These are phyloP conservation scores for Backusella psychrophila DNA, from an alignment of 192 early-diverging fungal species.

Conservation along the genomic window DNA sequence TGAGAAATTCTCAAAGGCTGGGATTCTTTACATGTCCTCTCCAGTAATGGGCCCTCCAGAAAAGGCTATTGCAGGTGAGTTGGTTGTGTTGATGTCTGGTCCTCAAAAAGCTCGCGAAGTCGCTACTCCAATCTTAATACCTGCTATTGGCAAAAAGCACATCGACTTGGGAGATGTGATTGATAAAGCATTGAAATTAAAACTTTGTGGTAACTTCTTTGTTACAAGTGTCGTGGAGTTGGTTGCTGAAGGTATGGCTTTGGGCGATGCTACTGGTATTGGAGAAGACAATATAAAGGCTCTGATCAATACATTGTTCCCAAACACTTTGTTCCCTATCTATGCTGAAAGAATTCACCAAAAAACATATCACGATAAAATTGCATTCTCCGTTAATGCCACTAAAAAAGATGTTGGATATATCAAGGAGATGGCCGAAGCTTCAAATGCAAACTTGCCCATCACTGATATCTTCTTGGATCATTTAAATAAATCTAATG, in stretches of 20 bases:
- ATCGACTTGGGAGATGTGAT: slow-evolving; percentile 53
- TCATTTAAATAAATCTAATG: background rate
- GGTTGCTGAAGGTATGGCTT: slow-evolving; percentile 60
- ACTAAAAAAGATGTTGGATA: slow-evolving; percentile 48
- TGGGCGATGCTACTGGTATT: slow-evolving; percentile 52
- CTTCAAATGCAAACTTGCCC: slow-evolving; percentile 34
- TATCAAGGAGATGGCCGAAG: slow-evolving; percentile 37
- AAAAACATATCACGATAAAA: slow-evolving; percentile 31
- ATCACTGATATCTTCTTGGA: slow-evolving; percentile 30
- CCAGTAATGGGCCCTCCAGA: slow-evolving; percentile 38
- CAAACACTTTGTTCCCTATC: slow-evolving; percentile 39
- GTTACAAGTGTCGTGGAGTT: slow-evolving; percentile 54
- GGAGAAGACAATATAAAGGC: slow-evolving; percentile 48
- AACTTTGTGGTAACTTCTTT: slow-evolving; percentile 71
- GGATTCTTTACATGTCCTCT: slow-evolving; percentile 23
- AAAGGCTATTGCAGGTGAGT: slow-evolving; percentile 44
- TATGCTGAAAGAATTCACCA: slow-evolving; percentile 51
- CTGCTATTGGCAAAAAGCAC: slow-evolving; percentile 43
- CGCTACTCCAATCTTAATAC: slow-evolving; percentile 38
- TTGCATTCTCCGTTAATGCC: slow-evolving; percentile 39
- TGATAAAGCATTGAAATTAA: slow-evolving; percentile 46
- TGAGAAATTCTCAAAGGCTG: slow-evolving; percentile 22
- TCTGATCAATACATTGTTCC: slow-evolving; percentile 52
- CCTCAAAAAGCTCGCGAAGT: slow-evolving; percentile 37
- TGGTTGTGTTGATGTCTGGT: slow-evolving; percentile 55